Conservation (phyloP, 164 flowering plant species). For the Chloranthus sessilifolius region DNA sequence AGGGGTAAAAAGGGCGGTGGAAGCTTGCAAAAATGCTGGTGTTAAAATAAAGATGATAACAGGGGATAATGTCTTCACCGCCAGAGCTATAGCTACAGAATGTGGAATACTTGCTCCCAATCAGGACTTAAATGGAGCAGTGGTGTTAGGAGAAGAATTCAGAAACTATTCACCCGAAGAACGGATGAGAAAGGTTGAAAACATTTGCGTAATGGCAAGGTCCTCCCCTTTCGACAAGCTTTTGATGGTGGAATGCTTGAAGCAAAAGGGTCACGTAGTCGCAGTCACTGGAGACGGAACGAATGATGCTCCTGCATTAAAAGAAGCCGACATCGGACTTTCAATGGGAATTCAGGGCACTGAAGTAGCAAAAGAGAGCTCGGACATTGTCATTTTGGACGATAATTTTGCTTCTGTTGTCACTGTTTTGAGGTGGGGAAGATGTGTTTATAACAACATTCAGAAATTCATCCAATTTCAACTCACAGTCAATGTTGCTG, state of each 20-base stretch:
- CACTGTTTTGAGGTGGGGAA: conserved; percentile 39
- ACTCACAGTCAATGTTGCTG: conserved; percentile 42
- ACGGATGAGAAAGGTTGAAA: conserved; percentile 27
- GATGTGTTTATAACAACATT: conserved; percentile 36
- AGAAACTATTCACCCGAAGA: conserved; percentile 30
- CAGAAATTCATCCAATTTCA: conserved; percentile 49
- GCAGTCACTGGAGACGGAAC: conserved; percentile 46
- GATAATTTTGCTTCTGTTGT: conserved; percentile 35
- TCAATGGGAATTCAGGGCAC: conserved; percentile 47
- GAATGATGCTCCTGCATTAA: conserved; percentile 38
- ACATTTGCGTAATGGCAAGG: conserved; percentile 37
- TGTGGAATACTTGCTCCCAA: conserved; percentile 29
- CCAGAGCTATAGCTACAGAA: conserved; percentile 32
- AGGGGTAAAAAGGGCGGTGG: conserved; percentile 28
- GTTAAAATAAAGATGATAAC: conserved; percentile 38
- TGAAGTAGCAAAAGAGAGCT: conserved; percentile 31
- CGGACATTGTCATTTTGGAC: conserved; percentile 34
- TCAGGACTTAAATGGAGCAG: conserved; percentile 19
- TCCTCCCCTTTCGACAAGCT: conserved; percentile 44
- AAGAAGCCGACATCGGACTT: conserved; percentile 40
- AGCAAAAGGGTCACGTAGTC: conserved; percentile 35
- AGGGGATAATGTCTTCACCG: conserved; percentile 40
- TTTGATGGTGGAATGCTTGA: conserved; percentile 37
- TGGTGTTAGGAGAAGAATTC: conserved; percentile 35
- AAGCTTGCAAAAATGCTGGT: conserved; percentile 28